These are phyloP conservation scores for Drosera capensis DNA, from an alignment of 148 eudicot genomes.

Conservation along the genomic window DNA sequence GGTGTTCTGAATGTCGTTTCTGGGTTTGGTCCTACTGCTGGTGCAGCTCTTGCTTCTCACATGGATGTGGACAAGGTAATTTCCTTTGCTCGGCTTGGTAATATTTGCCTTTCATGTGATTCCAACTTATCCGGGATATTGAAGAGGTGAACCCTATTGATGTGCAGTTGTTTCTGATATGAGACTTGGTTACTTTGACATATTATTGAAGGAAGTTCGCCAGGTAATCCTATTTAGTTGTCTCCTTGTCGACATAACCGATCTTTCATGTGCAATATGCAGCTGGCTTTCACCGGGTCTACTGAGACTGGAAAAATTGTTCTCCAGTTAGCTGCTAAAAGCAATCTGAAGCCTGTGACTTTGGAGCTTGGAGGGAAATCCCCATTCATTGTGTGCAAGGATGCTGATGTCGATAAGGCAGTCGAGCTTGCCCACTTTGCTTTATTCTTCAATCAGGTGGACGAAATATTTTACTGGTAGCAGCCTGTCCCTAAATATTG, in stretches of 20 bases:
- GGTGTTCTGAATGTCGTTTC: conserved; percentile 51
- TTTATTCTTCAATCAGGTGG: conserved; percentile 14
- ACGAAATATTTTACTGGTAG: neutral
- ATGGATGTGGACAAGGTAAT: conserved; percentile 66
- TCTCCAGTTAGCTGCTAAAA: conserved; percentile 38
- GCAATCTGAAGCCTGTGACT: conserved; percentile 47
- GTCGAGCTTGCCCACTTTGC: conserved; percentile 56
- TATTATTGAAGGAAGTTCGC: too few relatives aligned
- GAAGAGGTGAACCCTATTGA: too few relatives aligned
- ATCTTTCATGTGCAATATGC: too few relatives aligned
- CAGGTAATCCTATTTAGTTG: too few relatives aligned
- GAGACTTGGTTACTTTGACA: too few relatives aligned
- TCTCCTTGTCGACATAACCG: too few relatives aligned
- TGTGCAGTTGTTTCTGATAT: too few relatives aligned
- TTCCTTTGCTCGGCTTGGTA: too few relatives aligned
- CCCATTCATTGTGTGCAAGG: conserved; percentile 51
- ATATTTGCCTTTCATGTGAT: too few relatives aligned
- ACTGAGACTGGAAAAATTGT: conserved; percentile 32
- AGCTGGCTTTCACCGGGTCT: conserved; percentile 62
- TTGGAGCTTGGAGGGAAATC: conserved; percentile 67
- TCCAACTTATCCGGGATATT: too few relatives aligned
- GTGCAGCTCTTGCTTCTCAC: conserved; percentile 43
- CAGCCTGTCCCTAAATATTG: neutral
- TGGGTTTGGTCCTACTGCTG: conserved; percentile 55
- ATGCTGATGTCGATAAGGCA: conserved; percentile 52